Evolutionary conservation across 192 early-diverging fungal genomes (phyloP).

Genomic region (Diversispora epigaea): DNA sequence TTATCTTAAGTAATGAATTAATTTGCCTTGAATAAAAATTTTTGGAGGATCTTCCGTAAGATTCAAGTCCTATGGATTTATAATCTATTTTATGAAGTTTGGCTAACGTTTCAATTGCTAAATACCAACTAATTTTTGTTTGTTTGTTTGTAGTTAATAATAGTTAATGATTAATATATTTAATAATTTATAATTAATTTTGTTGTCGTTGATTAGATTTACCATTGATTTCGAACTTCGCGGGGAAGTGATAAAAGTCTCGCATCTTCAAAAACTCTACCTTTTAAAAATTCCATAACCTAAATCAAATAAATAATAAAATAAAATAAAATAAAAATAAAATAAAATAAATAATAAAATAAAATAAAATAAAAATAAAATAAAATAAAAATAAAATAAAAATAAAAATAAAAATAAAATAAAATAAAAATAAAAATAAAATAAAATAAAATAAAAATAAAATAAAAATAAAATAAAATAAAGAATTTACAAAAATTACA

Average conservation of each 20-base stretch:
- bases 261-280: conserved; percentile 78
- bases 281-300: conserved; percentile 93
- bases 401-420: background rate
- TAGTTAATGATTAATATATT: conserved; percentile 9
- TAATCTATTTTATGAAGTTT: conserved; percentile 77
- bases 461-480: background rate
- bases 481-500: too few species aligned
- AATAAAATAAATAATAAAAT: background rate
- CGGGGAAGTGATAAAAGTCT: conserved; percentile 55
- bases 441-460: background rate
- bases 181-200: background rate
- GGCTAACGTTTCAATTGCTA: conserved; percentile 75
- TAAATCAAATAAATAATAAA: conserved; percentile 27
- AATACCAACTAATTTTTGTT: conserved; percentile 53
- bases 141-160: background rate
- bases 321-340: background rate
- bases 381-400: background rate
- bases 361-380: background rate
- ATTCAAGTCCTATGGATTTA: conserved; percentile 60
- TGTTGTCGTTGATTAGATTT: conserved; percentile 2
- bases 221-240: conserved; percentile 58
- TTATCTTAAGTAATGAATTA: conserved; percentile 60
- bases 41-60: conserved; percentile 58
- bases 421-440: background rate
- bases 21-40: conserved; percentile 91